Base-by-base conservation (phyloP, 495 filamentous ascomycete genomes). In the Lophiostoma macrostomum region DNA sequence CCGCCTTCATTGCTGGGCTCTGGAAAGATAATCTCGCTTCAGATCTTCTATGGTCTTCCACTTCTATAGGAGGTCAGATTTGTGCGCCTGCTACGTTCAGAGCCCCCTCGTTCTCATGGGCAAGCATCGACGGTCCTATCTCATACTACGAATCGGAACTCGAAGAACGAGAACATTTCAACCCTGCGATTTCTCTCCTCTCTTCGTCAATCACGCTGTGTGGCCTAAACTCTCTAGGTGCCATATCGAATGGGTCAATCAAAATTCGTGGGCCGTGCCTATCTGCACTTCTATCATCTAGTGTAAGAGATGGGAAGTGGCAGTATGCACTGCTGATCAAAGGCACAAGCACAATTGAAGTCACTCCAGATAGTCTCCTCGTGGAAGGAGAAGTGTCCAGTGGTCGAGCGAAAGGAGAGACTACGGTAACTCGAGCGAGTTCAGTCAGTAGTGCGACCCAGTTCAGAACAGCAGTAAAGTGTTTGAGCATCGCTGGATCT, bases 41-140 rank as follows among this genome's bases (percentile, higher is more conserved):
- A 13, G 49, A 53, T 29, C 41, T 60, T 5, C 50, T 60, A 1
- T 61, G 53, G 58, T 58, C 46, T 1, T n/a, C 38, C n/a, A 22
- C 19, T 22, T 14, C 28, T 27, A 37, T n/a, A 23, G 13, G 4
- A n/a, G 12, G 3, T 13, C 38, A 1, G 8, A 14, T 11, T 27
- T 14, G 22, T 39, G 12, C n/a, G 32, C 43, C 13, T 18, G 28
- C 34, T 0, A 36, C 12, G 2, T 50, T 45, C 24, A 45, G 46
- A 7, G 54, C 39, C 1, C 45, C 54, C 6, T 37, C 54, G 5
- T 58, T 58, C 24, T 58, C 54, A 1, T 58, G 47, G 54, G 45
- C 47, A 19, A 43, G 36, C 22, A 5, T 58, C 7, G 19, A 51
- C 14, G 20, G 22, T 16, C 38, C 54, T 4, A 22, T 58, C 1